Evolutionary conservation across 78 protist genomes (phyloP).

Genomic region (Acrasis kona): DNA sequence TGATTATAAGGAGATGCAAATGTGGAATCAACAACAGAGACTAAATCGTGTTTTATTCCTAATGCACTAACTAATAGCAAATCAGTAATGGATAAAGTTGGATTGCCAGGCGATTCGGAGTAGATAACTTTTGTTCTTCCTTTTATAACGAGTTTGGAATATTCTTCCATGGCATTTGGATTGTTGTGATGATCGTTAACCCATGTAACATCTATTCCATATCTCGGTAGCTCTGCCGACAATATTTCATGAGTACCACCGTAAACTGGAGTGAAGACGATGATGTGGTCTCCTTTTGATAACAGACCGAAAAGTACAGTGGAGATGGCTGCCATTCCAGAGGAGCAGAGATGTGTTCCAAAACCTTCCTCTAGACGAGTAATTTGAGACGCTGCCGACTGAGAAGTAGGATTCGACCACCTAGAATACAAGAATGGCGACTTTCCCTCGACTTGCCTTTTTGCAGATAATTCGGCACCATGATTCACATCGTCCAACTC

Average conservation of each 20-base stretch:
- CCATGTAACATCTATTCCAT: slow-evolving; percentile 30
- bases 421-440: too few relatives aligned
- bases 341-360: slow-evolving; percentile 8
- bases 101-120: slow-evolving; percentile 68
- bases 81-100: slow-evolving; percentile 42
- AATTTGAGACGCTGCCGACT: too few relatives aligned
- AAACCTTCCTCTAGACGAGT: slow-evolving; percentile 75
- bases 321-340: slow-evolving; percentile 58
- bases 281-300: slow-evolving; percentile 54
- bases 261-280: slow-evolving; percentile 40
- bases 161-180: slow-evolving; percentile 17
- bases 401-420: too few relatives aligned
- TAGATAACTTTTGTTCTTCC: slow-evolving; percentile 58
- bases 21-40: slow-evolving; percentile 47
- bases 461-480: too few relatives aligned
- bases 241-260: slow-evolving; percentile 46
- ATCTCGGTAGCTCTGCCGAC: slow-evolving; percentile 24
- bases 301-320: slow-evolving; percentile 14
- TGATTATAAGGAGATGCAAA: slow-evolving; percentile 45
- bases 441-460: too few relatives aligned
- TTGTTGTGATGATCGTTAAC: slow-evolving; percentile 26
- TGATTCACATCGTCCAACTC: too few relatives aligned
- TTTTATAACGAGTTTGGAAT: slow-evolving; percentile 25
- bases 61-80: slow-evolving; percentile 33
- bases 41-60: slow-evolving; percentile 7